Base-by-base conservation (phyloP, 805 yeast genomes). In the Candida caryicola region DNA sequence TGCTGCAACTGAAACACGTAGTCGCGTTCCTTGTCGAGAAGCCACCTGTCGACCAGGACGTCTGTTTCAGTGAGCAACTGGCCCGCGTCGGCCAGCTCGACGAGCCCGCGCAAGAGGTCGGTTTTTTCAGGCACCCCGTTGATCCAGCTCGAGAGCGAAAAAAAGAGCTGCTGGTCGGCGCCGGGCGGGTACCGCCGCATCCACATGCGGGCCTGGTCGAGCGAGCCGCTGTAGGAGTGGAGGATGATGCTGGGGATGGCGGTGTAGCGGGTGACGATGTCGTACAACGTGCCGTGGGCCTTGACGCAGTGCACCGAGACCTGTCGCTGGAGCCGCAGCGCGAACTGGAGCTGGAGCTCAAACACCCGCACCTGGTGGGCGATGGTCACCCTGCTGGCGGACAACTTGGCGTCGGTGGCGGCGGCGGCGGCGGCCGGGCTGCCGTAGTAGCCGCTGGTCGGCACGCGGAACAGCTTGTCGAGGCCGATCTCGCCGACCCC, bases 401-500 rank as follows among this genome's bases (percentile, higher is more conserved):
- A 52, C 29, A 69, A 51, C 37, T 47, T 69, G 72, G 59, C 40
- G 10, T 33, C 41, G 10, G 18, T 15, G n/a, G 15, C 36, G 19
- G 13, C 18, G 5, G 31, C 37, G n/a, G 14, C 35, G 6, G 15
- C n/a, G 8, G 16, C 16, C 5, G 43, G 45, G 41, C 66, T 62
- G 2, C 81, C 81, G 40, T 64, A 65, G 52, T 57, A 79, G 2
- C 89, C 88, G 40, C 62, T 64, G 39, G 58, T 50, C 2, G 95
- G 95, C 3, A 90, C 57, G 26, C 85, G 60, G 52, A 86, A 85
- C 21, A 77, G 53, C 57, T 82, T 85, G 57, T 91, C 99, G 2
- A 93, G 62, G 0, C 99, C 99, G n/a, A 88, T 73, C 51, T 91
- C 99, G 1, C 99, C 99, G 7, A 91, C 68, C 9, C 85, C 74